Conservation (phyloP, 305 asterid species). For the Fraxinus latifolia region DNA sequence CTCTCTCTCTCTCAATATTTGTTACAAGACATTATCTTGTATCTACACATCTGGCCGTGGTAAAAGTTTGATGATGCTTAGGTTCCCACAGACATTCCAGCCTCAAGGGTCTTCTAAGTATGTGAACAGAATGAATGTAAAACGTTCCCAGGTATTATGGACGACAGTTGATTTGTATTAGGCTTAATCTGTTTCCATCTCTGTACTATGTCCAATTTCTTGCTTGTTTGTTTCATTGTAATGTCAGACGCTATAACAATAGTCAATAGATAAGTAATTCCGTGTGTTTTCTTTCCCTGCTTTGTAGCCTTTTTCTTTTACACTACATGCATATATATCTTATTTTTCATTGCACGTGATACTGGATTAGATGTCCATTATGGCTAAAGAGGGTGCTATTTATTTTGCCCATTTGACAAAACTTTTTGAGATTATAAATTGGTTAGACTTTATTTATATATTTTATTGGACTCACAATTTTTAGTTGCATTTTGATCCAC, state of each 20-base stretch:
- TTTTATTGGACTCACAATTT: neutral
- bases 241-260: neutral
- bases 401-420: neutral
- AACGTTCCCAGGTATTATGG: neutral
- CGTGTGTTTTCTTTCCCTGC: neutral
- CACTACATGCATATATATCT: neutral
- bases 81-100: neutral
- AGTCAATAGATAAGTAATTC: neutral
- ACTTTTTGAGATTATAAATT: neutral
- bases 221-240: neutral
- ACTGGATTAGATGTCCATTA: neutral
- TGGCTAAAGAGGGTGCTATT: neutral
- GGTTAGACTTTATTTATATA: neutral
- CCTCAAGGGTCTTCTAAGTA: neutral
- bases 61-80: neutral
- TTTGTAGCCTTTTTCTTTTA: neutral
- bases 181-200: neutral
- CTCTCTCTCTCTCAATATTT: neutral
- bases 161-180: neutral
- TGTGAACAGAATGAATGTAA: neutral
- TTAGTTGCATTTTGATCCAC: neutral
- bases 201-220: neutral
- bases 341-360: neutral
- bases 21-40: neutral
- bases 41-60: neutral